Base-by-base conservation (phyloP, 2,329 filamentous ascomycete species). In the Cladosporium velox region DNA sequence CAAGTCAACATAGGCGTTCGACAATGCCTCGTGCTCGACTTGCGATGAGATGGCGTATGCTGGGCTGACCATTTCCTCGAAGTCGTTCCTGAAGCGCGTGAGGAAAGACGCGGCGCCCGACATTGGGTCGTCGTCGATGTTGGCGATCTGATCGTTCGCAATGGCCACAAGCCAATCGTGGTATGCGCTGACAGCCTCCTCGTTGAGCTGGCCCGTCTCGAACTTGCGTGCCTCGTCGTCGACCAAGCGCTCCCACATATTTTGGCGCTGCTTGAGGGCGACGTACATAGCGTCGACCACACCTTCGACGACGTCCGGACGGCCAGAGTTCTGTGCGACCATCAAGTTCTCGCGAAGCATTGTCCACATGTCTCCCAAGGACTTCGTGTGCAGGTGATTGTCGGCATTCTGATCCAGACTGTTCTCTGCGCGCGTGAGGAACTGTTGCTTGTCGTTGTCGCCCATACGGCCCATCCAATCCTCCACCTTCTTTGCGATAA, bases 401-500 rank as follows among this genome's bases (percentile, higher is more conserved):
- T 96, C 93, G 75, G 93, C 89, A 78, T 96, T 93, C 72, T 88
- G 88, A 76, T 97, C 93, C 69, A 97, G 84, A 75, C 93, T 91
- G 73, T 93, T 91, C 67, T 89, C 85, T 71, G 88, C 89, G 69
- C 93, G 88, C 65, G 92, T 88, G 58, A 88, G 83, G 78, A 99
- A 96, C 71, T 92, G 90, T 72, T 89, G 90, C 74, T 86, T 87
- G 79, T 99, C 96, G 54, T 91, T 89, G 10, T 84, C 85, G 73
- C 92, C 92, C 78, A 99, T 97, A 66, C 93, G 89, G 69, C 96
- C 92, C 84, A 98, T 96, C 93, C 95, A 99, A 81, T 98, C 91
- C 77, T 97, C 94, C 67, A 99, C 89, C 68, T 93, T 93, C 76
- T 91, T 92, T 79, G 97, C 95, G 77, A 99, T 98, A 76, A 98